A percentile compares a stretch with the other conserved stretches of the same genome.
Conservation (phyloP, 164 flowering plant species). For the grape (Vitis vinifera) region ASM3070453v1 NC_081813.1:5851501-5852000, state of each 20-base stretch:
- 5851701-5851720: constrained; percentile 32
- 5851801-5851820: constrained; percentile 29
- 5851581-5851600: constrained; percentile 34
- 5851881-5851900: constrained; percentile 26
- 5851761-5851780: background rate
- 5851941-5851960: background rate
- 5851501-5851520: too few species aligned
- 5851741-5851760: constrained; percentile 18
- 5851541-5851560: background rate
- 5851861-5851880: constrained; percentile 30
- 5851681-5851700: constrained; percentile 24
- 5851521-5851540: background rate
- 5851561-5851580: background rate
- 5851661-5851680: constrained; percentile 41
- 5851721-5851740: constrained; percentile 26
- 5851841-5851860: constrained; percentile 25
- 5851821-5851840: constrained; percentile 29
- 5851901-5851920: constrained; percentile 17
- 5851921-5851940: background rate
- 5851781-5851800: background rate
- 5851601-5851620: constrained; percentile 33
- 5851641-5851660: constrained; percentile 34
- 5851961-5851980: background rate
- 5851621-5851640: constrained; percentile 24
- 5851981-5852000: constrained; percentile 15